phyloP scores from a whole-genome alignment of 2,329 filamentous ascomycete species.

The Xylaria sp. region DNA sequence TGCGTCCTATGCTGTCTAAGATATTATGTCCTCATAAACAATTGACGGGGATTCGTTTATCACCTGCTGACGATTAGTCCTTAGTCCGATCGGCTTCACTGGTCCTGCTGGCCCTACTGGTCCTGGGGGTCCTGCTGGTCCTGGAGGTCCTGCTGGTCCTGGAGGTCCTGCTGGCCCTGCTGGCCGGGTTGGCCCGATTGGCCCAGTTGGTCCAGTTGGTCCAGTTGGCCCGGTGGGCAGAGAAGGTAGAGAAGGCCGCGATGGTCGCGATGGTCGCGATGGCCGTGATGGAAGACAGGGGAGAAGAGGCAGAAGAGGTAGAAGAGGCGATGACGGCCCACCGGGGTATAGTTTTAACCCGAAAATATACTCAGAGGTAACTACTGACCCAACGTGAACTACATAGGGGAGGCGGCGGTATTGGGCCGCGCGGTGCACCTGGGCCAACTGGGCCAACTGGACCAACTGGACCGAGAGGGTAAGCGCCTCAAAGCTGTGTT shows the following conservation, averaged over 20 bases:
- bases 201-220: not conserved
- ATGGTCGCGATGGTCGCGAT: constrained; percentile 16
- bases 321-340: not conserved
- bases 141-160: too few relatives aligned
- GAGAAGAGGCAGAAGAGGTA: not conserved
- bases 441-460: not conserved
- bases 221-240: constrained; percentile 5
- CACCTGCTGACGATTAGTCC: not conserved
- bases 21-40: not conserved
- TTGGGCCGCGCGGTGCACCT: not conserved
- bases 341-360: constrained; percentile 6
- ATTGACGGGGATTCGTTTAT: not conserved
- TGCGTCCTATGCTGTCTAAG: not conserved
- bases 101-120: not conserved
- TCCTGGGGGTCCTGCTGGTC: too few relatives aligned
- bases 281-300: constrained; percentile 11
- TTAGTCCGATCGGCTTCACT: not conserved
- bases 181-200: not conserved
- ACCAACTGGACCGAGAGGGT: not conserved
- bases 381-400: not conserved
- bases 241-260: constrained; percentile 24
- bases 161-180: too few relatives aligned
- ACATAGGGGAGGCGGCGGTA: not conserved
- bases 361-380: not conserved
- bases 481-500: not conserved